Base-by-base conservation (phyloP, 805 yeast genomes). In the Saturnispora dispora region DNA sequence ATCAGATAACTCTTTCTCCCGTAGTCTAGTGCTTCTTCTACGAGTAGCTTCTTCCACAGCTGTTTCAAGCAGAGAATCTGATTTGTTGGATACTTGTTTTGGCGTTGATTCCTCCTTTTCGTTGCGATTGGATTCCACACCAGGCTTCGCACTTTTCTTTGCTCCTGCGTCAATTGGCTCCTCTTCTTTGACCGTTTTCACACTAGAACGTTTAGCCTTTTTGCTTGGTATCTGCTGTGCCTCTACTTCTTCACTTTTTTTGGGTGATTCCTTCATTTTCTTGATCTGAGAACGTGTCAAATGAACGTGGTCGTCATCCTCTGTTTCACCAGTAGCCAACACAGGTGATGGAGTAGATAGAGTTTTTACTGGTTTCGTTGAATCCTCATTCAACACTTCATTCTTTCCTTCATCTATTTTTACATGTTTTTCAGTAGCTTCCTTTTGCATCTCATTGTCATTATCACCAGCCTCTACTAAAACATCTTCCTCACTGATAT, bases 1-100 rank as follows among this genome's bases (percentile, higher is more conserved):
- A 22, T 51, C 37, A 9, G 42, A 30, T 5, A 39, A 45, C 13
- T 37, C 52, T 6, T 57, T 58, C 35, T 62, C 47, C 46, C 58
- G 51, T 6, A 50, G 46, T 30, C 55, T 46, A 3, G 39, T 49
- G 22, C 55, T 52, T 35, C 53, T 28, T 11, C 55, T 43, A 30
- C 47, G 55, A 4, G 53, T 46, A 4, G 20, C 27, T 3, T 46
- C 50, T 13, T 49, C 49, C 33, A 48, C 51, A 3, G 53, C 49
- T 37, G 54, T 53, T 17, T 17, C 39, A 20, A 27, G 17, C 6
- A 13, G 13, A n/a, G 10, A 20, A 20, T 13, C 47, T n/a, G 30
- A 13, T 32, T 48, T 22, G 15, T 3, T 30, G 10, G 20, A 13
- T 28, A 10, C 18, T 17, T 20, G 41, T 37, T 18, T 37, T 37